A percentile compares a stretch with the other conserved stretches of the same genome.
Conservation (phyloP, 768 basidiomycete genomes). For the Chiua virens region DNA sequence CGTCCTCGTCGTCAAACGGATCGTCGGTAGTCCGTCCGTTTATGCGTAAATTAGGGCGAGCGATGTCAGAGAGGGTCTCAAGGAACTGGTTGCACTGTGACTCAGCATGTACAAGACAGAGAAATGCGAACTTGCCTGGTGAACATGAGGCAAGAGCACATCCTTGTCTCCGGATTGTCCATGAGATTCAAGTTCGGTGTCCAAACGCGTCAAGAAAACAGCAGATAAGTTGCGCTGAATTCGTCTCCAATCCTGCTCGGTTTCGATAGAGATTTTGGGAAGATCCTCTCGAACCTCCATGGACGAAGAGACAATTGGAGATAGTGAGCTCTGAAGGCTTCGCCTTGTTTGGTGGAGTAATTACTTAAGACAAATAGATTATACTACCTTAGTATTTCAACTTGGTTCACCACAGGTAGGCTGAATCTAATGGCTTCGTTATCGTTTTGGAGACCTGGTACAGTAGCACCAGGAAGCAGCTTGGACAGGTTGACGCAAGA, state of each 20-base stretch:
- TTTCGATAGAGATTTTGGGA: slow-evolving; percentile 61
- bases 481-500: slow-evolving; percentile 80
- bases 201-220: slow-evolving; percentile 46
- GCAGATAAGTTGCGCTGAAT: slow-evolving; percentile 53
- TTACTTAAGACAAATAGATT: too few relatives aligned
- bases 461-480: slow-evolving; percentile 78
- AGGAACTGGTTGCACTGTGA: slow-evolving; percentile 45
- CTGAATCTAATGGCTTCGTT: slow-evolving; percentile 44
- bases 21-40: slow-evolving; percentile 78
- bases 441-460: slow-evolving; percentile 91
- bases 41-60: slow-evolving; percentile 71
- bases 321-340: not conserved
- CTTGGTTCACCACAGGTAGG: not conserved
- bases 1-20: slow-evolving; percentile 53
- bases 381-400: too few relatives aligned
- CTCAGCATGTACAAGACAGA: not conserved
- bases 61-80: slow-evolving; percentile 58
- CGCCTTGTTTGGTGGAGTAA: slow-evolving; percentile 5
- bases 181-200: slow-evolving; percentile 43
- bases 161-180: slow-evolving; percentile 45
- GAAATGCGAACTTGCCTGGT: slow-evolving; percentile 41
- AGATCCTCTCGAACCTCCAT: slow-evolving; percentile 42
- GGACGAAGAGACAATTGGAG: too few relatives aligned
- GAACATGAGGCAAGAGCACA: slow-evolving; percentile 47
- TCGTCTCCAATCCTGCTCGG: slow-evolving; percentile 64